A percentile compares a stretch with the other conserved stretches of the same genome.
These are phyloP conservation scores for Medicago lupulina DNA, from an alignment of 306 rosid species.

Conservation along the genomic window DNA sequence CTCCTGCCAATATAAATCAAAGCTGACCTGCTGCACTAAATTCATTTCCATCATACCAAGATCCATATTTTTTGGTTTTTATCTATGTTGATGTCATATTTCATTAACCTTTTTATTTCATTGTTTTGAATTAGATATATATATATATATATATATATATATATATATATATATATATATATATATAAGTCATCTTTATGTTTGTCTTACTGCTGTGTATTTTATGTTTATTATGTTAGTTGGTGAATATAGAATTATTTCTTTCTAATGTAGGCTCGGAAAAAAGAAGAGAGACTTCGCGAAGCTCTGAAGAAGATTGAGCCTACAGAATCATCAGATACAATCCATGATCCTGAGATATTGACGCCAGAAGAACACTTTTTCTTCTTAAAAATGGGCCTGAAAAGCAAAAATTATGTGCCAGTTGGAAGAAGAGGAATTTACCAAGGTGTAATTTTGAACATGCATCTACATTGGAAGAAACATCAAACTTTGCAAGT, in stretches of 20 bases:
- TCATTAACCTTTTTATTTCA: background rate
- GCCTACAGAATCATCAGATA: slow-evolving; percentile 74
- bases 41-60: slow-evolving; percentile 9
- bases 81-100: slow-evolving; percentile 7
- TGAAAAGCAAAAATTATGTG: slow-evolving; percentile 86
- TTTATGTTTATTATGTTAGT: slow-evolving; percentile 12
- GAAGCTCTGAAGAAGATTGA: slow-evolving; percentile 84
- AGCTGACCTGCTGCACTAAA: slow-evolving; percentile 22
- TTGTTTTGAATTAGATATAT: slow-evolving; percentile 5
- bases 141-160: background rate
- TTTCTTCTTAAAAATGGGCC: slow-evolving; percentile 93
- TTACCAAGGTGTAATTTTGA: slow-evolving; percentile 92
- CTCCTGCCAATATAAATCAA: slow-evolving; percentile 7
- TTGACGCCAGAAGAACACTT: slow-evolving; percentile 97
- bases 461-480: slow-evolving; percentile 99
- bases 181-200: background rate
- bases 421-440: slow-evolving; percentile 97
- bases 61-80: slow-evolving; percentile 19
- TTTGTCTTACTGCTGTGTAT: slow-evolving; percentile 10
- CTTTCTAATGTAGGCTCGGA: slow-evolving; percentile 65
- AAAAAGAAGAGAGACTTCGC: slow-evolving; percentile 73
- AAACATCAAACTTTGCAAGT: slow-evolving; percentile 93
- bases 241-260: slow-evolving; percentile 31
- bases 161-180: too few species aligned
- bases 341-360: slow-evolving; percentile 94